Evolutionary conservation across 2,329 filamentous ascomycete genomes (phyloP).

Genomic region (Gremmenia infestans): DNA sequence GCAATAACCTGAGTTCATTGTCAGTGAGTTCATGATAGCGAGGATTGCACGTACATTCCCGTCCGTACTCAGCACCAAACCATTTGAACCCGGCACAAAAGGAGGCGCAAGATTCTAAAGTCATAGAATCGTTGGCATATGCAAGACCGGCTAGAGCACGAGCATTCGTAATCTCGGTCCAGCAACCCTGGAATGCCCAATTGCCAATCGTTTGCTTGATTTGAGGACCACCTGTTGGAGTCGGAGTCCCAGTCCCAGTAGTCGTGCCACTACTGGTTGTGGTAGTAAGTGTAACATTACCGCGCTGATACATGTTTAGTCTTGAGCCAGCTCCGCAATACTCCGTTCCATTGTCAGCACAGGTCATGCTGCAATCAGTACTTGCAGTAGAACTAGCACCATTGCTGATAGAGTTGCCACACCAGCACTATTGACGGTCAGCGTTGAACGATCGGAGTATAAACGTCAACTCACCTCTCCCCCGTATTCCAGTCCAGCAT

Average conservation of each 20-base stretch:
- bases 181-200: constrained; percentile 30
- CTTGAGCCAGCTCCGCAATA: constrained; percentile 31
- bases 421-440: constrained; percentile 25
- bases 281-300: constrained; percentile 2
- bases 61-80: constrained; percentile 36
- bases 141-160: constrained; percentile 23
- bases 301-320: constrained; percentile 25
- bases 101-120: constrained; percentile 30
- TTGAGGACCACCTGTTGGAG: constrained; percentile 14
- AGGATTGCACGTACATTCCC: constrained; percentile 29
- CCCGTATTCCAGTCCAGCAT: constrained; percentile 35
- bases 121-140: constrained; percentile 28
- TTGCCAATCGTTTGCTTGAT: constrained; percentile 19
- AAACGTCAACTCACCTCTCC: constrained; percentile 2
- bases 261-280: not conserved
- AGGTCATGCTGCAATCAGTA: constrained; percentile 28
- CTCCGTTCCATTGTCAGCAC: constrained; percentile 28
- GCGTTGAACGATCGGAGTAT: no score
- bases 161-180: constrained; percentile 26
- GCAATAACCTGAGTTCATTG: constrained; percentile 22
- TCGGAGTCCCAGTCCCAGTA: constrained; percentile 6
- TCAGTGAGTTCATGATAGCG: not conserved
- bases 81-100: constrained; percentile 30
- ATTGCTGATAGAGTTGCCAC: constrained; percentile 23
- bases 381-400: constrained; percentile 17